These are phyloP conservation scores for Gloeophyllum trabeum DNA, from an alignment of 768 basidiomycete genomes.

Conservation along the genomic window DNA sequence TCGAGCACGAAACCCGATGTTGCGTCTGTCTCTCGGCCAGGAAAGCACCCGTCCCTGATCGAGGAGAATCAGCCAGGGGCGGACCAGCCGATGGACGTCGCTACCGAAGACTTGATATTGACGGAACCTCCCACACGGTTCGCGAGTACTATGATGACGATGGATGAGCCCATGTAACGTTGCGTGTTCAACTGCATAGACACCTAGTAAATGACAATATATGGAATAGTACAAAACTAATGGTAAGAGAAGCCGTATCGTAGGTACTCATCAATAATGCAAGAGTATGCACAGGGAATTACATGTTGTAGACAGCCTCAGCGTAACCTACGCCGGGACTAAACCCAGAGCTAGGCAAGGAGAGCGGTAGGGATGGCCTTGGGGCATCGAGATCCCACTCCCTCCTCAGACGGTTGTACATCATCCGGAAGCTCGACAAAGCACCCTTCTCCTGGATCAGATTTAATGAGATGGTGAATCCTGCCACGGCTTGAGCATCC, in stretches of 20 bases:
- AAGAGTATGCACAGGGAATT: too few relatives aligned
- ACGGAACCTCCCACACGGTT: conserved; percentile 21
- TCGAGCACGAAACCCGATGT: conserved; percentile 39
- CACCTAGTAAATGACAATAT: too few relatives aligned
- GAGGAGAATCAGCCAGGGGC: conserved; percentile 2
- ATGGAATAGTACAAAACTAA: too few relatives aligned
- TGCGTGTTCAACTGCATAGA: too few relatives aligned
- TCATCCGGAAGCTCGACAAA: conserved; percentile 65
- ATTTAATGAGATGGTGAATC: conserved; percentile 46
- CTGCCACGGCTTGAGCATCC: conserved; percentile 28
- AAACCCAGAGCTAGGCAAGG: too few relatives aligned
- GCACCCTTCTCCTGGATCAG: conserved; percentile 85
- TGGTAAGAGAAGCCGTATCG: too few relatives aligned
- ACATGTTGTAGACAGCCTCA: too few relatives aligned
- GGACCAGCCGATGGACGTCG: conserved; percentile 19
- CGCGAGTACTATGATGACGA: conserved; percentile 24
- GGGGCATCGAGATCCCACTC: conserved; percentile 58
- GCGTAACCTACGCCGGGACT: too few relatives aligned
- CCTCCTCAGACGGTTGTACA: conserved; percentile 52
- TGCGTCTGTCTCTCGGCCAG: conserved; percentile 44
- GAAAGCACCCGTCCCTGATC: conserved; percentile 35
- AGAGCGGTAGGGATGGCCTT: too few relatives aligned
- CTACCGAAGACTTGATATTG: conserved; percentile 12
- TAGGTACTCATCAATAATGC: too few relatives aligned
- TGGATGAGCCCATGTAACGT: too few relatives aligned